Conservation (phyloP, 2,329 filamentous ascomycete species). For the Arthrinium phaeospermum region DNA sequence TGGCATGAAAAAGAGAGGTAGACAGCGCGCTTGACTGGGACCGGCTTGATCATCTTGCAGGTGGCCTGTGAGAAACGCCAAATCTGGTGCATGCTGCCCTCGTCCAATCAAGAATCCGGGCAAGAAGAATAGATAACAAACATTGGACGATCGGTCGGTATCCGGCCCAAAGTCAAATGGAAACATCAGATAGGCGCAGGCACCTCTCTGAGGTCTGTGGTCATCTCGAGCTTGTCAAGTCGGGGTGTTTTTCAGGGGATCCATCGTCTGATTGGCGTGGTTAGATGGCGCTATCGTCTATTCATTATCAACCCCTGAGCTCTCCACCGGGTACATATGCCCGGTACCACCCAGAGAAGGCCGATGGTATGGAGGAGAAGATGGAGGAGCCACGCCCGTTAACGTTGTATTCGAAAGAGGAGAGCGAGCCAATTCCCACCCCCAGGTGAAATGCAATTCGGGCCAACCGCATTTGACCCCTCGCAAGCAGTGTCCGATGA, state of each 20-base stretch:
- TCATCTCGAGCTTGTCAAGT: not conserved
- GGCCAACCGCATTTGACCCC: not conserved
- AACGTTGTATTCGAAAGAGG: not conserved
- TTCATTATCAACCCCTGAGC: slow-evolving; percentile 13
- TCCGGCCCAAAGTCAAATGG: not conserved
- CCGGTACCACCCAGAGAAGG: not conserved
- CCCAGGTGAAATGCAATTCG: slow-evolving; percentile 5
- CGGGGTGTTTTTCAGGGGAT: slow-evolving; percentile 6
- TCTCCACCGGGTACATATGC: not conserved
- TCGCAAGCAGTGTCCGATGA: not conserved
- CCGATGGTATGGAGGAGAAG: not conserved
- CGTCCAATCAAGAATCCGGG: not conserved
- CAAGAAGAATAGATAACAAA: not conserved
- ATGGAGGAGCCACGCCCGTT: slow-evolving; percentile 1
- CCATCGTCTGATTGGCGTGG: not conserved
- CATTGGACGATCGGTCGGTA: slow-evolving; percentile 10
- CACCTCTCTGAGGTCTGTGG: not conserved
- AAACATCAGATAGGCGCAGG: slow-evolving; percentile 3
- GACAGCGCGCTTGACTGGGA: not conserved
- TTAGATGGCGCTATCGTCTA: slow-evolving; percentile 3
- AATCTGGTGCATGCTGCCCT: not conserved
- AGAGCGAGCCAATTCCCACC: slow-evolving; percentile 6
- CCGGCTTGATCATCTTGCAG: not conserved
- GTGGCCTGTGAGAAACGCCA: not conserved
- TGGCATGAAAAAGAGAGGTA: not conserved